These are phyloP conservation scores for Tulasnella sp. DNA, from an alignment of 768 basidiomycete genomes.

Conservation along the genomic window DNA sequence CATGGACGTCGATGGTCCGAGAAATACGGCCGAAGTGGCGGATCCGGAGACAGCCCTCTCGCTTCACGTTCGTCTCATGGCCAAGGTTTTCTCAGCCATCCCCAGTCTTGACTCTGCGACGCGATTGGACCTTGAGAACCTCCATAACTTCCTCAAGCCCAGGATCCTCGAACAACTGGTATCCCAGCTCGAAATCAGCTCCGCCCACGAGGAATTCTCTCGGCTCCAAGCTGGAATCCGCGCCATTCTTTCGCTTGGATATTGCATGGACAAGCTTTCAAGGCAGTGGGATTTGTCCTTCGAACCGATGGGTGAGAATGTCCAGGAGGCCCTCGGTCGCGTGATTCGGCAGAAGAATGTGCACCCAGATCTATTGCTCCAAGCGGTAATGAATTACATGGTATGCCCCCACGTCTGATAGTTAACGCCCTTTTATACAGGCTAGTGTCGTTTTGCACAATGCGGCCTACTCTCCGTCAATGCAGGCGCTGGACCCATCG, in stretches of 20 bases:
- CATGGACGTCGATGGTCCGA: not conserved
- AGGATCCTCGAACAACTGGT: not conserved
- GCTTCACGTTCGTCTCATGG: conserved; percentile 17
- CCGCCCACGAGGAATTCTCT: not conserved
- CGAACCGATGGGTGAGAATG: not conserved
- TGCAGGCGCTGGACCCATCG: not conserved
- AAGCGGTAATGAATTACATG: not conserved
- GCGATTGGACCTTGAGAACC: not conserved
- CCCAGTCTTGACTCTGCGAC: not conserved
- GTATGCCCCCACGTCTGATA: not conserved
- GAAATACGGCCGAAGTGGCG: conserved; percentile 6
- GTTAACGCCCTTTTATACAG: not conserved
- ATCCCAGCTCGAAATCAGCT: not conserved
- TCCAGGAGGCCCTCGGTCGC: not conserved
- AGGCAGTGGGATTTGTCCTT: not conserved
- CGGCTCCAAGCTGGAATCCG: not conserved
- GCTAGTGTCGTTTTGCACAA: not conserved
- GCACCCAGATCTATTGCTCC: not conserved
- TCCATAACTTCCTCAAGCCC: not conserved
- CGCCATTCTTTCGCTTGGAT: not conserved
- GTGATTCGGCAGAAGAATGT: not conserved
- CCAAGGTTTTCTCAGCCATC: not conserved
- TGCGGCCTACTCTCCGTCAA: not conserved
- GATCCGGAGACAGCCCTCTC: conserved; percentile 26
- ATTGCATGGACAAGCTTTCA: not conserved